phyloP scores from a whole-genome alignment of 2,329 filamentous ascomycete genomes.

The Fusarium floridanum region DNA sequence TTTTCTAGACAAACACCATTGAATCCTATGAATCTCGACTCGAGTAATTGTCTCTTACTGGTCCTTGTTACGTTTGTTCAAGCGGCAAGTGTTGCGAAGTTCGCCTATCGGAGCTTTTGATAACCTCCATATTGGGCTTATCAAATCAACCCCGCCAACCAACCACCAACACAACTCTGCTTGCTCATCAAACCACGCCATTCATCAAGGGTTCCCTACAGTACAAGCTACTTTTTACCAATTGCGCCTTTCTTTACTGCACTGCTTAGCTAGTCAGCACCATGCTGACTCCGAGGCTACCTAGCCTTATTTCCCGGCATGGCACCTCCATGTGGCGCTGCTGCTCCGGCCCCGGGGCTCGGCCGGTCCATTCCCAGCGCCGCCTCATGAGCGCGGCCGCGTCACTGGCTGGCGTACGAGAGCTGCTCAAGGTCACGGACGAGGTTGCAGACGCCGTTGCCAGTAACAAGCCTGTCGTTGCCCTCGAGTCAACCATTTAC shows the following conservation, averaged over 20 bases:
- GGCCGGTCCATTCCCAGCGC: slow-evolving; percentile 30
- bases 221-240: background rate
- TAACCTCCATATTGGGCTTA: slow-evolving; percentile 3
- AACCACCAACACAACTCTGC: background rate
- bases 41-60: background rate
- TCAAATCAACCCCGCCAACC: slow-evolving; percentile 19
- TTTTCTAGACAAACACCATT: background rate
- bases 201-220: slow-evolving; percentile 1
- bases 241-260: background rate
- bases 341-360: slow-evolving; percentile 29
- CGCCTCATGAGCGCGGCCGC: slow-evolving; percentile 39
- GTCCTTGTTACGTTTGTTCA: background rate
- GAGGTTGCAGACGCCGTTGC: slow-evolving; percentile 85
- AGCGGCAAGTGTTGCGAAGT: background rate
- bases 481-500: slow-evolving; percentile 96
- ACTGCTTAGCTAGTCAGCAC: background rate
- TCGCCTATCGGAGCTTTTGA: background rate
- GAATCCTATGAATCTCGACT: background rate
- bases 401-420: slow-evolving; percentile 48
- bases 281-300: slow-evolving; percentile 36
- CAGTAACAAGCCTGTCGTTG: slow-evolving; percentile 84
- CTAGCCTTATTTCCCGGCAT: slow-evolving; percentile 35
- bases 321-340: slow-evolving; percentile 36
- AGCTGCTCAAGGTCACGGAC: slow-evolving; percentile 78
- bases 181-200: slow-evolving; percentile 3